Conservation (phyloP, 2,329 filamentous ascomycete species). For the Xylogone sp. region DNA sequence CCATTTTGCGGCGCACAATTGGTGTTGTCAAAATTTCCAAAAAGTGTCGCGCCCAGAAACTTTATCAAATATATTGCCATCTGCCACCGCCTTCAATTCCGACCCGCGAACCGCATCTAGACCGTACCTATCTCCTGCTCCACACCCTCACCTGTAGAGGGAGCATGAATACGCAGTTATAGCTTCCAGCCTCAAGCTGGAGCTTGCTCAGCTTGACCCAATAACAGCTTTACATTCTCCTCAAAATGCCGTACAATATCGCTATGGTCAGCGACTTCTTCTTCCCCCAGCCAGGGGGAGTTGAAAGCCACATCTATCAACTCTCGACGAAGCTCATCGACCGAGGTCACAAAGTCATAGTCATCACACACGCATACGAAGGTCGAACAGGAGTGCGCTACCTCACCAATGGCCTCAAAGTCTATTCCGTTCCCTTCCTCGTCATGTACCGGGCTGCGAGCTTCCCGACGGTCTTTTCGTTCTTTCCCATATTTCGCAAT, state of each 20-base stretch:
- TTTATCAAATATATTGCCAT: not conserved
- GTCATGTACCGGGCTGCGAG: constrained; percentile 92
- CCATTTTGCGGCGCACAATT: not conserved
- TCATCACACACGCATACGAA: constrained; percentile 93
- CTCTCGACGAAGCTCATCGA: constrained; percentile 94
- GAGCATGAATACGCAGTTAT: not conserved
- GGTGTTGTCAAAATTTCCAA: not conserved
- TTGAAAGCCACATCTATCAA: constrained; percentile 99
- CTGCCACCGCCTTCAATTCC: not conserved
- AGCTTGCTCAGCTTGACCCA: not conserved
- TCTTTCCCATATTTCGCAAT: constrained; percentile 96
- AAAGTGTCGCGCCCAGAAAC: not conserved
- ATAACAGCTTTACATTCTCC: constrained; percentile 1
- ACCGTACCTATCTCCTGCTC: not conserved
- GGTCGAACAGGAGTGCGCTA: constrained; percentile 90
- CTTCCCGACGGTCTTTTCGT: constrained; percentile 96
- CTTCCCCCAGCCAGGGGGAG: constrained; percentile 93
- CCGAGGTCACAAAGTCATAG: constrained; percentile 94
- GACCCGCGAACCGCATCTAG: not conserved
- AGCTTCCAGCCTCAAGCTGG: not conserved
- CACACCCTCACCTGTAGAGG: not conserved
- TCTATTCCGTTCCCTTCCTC: constrained; percentile 95
- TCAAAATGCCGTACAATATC: constrained; percentile 54
- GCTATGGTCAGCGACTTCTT: constrained; percentile 99
- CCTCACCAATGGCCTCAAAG: constrained; percentile 94